Conservation (phyloP, 495 filamentous ascomycete genomes). For the Neurospora sp. region DNA sequence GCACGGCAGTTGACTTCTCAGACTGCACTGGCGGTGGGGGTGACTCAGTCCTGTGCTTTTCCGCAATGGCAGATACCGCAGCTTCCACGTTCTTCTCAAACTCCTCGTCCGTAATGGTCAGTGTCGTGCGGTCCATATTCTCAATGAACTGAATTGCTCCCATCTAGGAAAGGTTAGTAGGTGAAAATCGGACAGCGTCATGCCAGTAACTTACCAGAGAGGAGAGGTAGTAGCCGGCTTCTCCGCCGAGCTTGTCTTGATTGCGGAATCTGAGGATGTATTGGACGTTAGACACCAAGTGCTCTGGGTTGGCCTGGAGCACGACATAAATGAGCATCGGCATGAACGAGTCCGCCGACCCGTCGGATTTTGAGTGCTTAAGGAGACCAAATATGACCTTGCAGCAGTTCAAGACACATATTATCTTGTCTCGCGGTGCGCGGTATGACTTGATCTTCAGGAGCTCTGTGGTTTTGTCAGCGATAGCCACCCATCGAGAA, state of each 20-base stretch:
- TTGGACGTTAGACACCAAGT: constrained; percentile 94
- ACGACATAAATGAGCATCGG: constrained; percentile 94
- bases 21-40: constrained; percentile 37
- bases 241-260: constrained; percentile 91
- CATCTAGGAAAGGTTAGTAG: constrained; percentile 46
- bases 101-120: constrained; percentile 89
- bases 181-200: neutral
- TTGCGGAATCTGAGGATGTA: constrained; percentile 96
- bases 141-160: constrained; percentile 97
- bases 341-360: constrained; percentile 92
- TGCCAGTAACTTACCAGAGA: constrained; percentile 57
- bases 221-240: constrained; percentile 96
- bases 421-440: constrained; percentile 94
- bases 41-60: constrained; percentile 57
- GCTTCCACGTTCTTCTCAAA: constrained; percentile 94
- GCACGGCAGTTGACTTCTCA: constrained; percentile 53
- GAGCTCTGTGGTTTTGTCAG: constrained; percentile 52
- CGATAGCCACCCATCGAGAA: neutral
- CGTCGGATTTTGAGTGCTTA: constrained; percentile 84
- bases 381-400: constrained; percentile 98
- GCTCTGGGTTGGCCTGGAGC: constrained; percentile 84
- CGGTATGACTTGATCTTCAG: constrained; percentile 93
- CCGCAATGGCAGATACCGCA: constrained; percentile 91
- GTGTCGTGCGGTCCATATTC: constrained; percentile 81
- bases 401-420: constrained; percentile 96